Conservation (phyloP, 176 grass and related monocot species). For the Aegilops longissima region DNA sequence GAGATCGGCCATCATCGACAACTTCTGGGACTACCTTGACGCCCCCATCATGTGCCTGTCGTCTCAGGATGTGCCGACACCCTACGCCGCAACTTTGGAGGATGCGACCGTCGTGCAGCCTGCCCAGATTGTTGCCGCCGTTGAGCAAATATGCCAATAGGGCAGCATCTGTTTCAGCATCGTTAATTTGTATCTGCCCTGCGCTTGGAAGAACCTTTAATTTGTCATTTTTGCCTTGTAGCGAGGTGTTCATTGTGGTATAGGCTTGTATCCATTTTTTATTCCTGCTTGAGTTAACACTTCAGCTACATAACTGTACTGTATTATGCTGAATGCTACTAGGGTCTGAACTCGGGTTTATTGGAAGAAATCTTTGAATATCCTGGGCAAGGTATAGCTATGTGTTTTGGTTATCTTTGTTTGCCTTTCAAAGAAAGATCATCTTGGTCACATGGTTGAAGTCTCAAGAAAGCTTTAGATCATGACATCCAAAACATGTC, state of each 20-base stretch:
- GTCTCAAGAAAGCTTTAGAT: not conserved
- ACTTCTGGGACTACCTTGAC: constrained; percentile 93
- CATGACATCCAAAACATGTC: too few species aligned
- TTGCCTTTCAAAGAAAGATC: not conserved
- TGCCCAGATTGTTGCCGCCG: constrained; percentile 74
- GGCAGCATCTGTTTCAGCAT: not conserved
- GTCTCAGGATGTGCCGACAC: constrained; percentile 84
- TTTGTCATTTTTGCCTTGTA: constrained; percentile 5
- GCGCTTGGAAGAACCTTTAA: not conserved
- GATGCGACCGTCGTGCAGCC: constrained; percentile 82
- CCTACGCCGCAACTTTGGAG: constrained; percentile 72
- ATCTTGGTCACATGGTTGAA: not conserved
- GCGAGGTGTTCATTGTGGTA: constrained; percentile 32
- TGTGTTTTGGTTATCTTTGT: not conserved
- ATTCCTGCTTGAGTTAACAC: constrained; percentile 15
- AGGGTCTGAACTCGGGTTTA: not conserved
- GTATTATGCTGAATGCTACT: not conserved
- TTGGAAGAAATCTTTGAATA: not conserved
- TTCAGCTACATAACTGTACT: constrained; percentile 6
- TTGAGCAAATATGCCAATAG: constrained; percentile 86
- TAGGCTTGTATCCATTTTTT: constrained; percentile 20
- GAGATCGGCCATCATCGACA: constrained; percentile 76
- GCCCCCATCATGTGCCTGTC: constrained; percentile 83
- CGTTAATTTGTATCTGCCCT: not conserved
- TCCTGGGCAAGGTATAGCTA: not conserved